Conservation (phyloP, 495 filamentous ascomycete genomes). For the Aspergillus cavernicola region DNA sequence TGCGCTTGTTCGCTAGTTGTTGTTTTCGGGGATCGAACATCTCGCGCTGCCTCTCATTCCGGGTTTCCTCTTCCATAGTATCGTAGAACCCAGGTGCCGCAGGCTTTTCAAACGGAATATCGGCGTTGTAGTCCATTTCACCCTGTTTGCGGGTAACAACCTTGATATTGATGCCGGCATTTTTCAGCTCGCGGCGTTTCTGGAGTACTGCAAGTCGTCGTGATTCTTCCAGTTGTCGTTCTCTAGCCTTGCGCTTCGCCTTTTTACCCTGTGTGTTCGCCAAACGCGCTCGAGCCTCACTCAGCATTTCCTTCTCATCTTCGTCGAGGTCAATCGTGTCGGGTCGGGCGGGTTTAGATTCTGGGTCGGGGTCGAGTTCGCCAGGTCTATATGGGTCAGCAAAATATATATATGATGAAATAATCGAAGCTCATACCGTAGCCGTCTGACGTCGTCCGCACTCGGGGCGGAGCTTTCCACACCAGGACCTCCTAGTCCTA, state of each 20-base stretch:
- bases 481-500: constrained; percentile 86
- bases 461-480: constrained; percentile 83
- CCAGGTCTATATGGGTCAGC: constrained; percentile 59
- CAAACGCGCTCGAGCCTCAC: constrained; percentile 90
- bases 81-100: constrained; percentile 91
- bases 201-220: constrained; percentile 83
- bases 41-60: constrained; percentile 83
- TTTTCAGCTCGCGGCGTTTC: constrained; percentile 94
- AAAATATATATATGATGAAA: background rate
- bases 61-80: constrained; percentile 70
- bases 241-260: constrained; percentile 94
- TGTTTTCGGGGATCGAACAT: constrained; percentile 93
- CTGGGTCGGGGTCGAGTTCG: constrained; percentile 92
- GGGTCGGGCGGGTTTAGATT: constrained; percentile 93
- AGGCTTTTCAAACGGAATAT: constrained; percentile 95
- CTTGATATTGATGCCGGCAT: constrained; percentile 97
- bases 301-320: constrained; percentile 99
- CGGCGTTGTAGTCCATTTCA: constrained; percentile 99
- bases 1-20: constrained; percentile 92
- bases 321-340: constrained; percentile 98
- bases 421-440: constrained; percentile 47
- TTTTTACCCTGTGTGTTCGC: constrained; percentile 99
- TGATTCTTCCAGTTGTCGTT: constrained; percentile 93
- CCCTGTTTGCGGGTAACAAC: constrained; percentile 87
- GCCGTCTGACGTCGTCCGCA: constrained; percentile 86